Conservation (phyloP, 208 protist species). For the Trypanosoma rangeli region DNA sequence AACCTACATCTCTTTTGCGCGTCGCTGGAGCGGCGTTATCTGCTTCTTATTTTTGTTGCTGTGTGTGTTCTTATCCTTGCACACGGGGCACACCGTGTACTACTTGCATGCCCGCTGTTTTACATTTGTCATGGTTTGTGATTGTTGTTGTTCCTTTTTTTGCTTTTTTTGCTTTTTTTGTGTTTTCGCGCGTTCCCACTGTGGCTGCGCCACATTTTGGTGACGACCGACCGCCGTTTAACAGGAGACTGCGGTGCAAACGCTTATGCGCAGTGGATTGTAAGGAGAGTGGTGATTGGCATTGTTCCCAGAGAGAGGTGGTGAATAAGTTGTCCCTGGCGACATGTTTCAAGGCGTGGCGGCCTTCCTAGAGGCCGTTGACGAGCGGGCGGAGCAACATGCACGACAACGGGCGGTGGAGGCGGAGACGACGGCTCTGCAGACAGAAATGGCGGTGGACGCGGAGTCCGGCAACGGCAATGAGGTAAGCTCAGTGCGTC, state of each 20-base stretch:
- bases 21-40: constrained; percentile 9
- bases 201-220: neutral
- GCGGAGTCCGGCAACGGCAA: neutral
- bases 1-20: neutral
- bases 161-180: constrained; percentile 3
- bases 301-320: neutral
- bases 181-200: neutral
- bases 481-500: neutral
- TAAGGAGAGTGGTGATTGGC: neutral
- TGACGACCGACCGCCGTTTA: neutral
- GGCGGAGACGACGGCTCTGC: constrained; percentile 7
- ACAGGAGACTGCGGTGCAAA: neutral
- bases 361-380: constrained; percentile 39
- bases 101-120: too few species aligned
- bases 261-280: neutral
- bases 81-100: too few species aligned
- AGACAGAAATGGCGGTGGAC: constrained; percentile 13
- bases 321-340: neutral
- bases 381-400: constrained; percentile 48
- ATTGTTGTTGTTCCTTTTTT: constrained; percentile 17
- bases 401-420: constrained; percentile 36
- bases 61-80: neutral
- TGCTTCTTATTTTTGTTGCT: constrained; percentile 1
- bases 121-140: neutral
- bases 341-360: constrained; percentile 33